A percentile compares a stretch with the other conserved stretches of the same genome.
Conservation (phyloP, 1,139 yeast genomes). For the Blastobotrys elegans region DNA sequence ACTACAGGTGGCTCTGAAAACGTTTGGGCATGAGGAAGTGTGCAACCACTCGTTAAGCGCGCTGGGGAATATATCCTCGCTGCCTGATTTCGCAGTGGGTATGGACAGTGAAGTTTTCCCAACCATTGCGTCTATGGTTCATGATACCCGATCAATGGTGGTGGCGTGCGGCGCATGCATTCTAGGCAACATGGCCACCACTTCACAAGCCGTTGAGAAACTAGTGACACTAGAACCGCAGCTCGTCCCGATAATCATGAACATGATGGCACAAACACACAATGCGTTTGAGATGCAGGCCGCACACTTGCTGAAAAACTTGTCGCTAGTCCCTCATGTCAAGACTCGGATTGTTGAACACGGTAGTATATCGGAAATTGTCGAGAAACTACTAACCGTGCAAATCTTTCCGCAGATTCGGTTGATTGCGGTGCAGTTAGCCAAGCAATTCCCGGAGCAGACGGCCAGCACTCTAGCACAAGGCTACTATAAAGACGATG, state of each 20-base stretch:
- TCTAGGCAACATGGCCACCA: constrained; percentile 23
- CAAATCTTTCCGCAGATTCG: constrained; percentile 17
- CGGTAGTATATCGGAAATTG: constrained; percentile 8
- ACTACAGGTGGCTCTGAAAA: constrained; percentile 19
- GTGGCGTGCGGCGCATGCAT: constrained; percentile 22
- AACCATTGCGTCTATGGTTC: constrained; percentile 6
- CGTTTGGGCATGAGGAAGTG: constrained; percentile 20
- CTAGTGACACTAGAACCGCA: constrained; percentile 16
- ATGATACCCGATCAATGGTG: constrained; percentile 6
- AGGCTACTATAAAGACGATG: constrained; percentile 15
- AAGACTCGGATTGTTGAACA: constrained; percentile 10
- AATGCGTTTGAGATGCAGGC: constrained; percentile 26
- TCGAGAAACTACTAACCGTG: constrained; percentile 19
- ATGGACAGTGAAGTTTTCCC: constrained; percentile 13
- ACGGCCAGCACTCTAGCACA: background rate
- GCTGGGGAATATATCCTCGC: constrained; percentile 24
- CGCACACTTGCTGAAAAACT: constrained; percentile 26
- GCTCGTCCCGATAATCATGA: constrained; percentile 13
- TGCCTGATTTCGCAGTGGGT: constrained; percentile 17
- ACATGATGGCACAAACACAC: constrained; percentile 10
- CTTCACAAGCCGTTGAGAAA: constrained; percentile 14
- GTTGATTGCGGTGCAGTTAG: constrained; percentile 12
- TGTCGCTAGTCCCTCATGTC: constrained; percentile 15
- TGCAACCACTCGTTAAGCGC: constrained; percentile 14
- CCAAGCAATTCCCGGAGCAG: constrained; percentile 1